Base-by-base conservation (phyloP, 805 yeast species). In the Saccharomyces paradoxus region DNA sequence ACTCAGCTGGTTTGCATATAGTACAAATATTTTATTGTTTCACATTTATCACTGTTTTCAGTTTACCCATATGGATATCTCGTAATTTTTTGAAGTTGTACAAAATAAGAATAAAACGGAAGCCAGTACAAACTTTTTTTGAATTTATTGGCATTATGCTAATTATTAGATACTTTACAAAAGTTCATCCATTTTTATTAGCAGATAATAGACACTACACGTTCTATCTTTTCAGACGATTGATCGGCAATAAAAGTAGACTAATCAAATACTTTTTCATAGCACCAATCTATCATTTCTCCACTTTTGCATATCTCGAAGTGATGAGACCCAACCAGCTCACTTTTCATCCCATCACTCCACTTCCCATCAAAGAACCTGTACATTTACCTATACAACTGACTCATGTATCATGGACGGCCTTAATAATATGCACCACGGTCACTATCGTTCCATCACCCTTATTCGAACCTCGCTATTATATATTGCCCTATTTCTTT, bases 191-290 rank as follows among this genome's bases (percentile, higher is more conserved):
- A 7, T 94, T 92, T 68, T 69, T 94, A 44, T 75, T 92, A 48
- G 95, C 98, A 0, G 99, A 94, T 69, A 94, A 94, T 72, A 81
- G 99, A 62, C 99, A 94, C 70, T 89, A 83, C 67, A 83, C 96
- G 0, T 94, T 94, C 68, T 94, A 94, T 70, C 71, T 94, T 41
- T 88, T 87, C 81, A 81, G 83, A 54, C 80, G 79, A 55, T 63
- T 94, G 28, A 78, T 92, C 48, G 63, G 63, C 17, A 57, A 53
- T 28, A 71, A 80, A 60, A 71, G 75, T 24, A 73, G 70, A 32
- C 68, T 76, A 54, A 76, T 78, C 54, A 74, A 81, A 21, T 74
- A 80, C 52, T 73, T 77, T 54, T 60, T 81, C 5, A 66, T 84
- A 58, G 75, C 84, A 0, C 90, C 95, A 3, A 69, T 83, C 0